Base-by-base conservation (phyloP, 2,329 filamentous ascomycete species). In the Talaromyces sp. region DNA sequence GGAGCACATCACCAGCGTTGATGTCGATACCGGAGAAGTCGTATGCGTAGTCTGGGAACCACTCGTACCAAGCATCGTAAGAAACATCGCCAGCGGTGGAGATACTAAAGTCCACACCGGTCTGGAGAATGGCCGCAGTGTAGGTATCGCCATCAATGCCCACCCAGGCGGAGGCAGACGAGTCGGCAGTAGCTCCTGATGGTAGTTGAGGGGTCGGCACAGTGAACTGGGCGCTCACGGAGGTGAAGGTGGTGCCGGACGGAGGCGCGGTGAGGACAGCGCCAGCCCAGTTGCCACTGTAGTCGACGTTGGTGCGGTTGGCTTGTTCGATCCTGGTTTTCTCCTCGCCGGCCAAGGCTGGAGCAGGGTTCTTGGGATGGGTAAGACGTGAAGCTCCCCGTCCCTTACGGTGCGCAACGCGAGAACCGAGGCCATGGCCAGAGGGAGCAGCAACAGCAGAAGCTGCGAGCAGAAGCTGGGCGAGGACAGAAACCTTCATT, bases 61-160 rank as follows among this genome's bases (percentile, higher is more conserved):
- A 86, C 69, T 86, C 83, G 66, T 83, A 86, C 83, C 84, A 86
- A 19, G 83, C 81, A 59, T 82, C 79, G 66, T 80, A 86, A 7
- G 69, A 74, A 8, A 78, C 74, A n/a, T 62, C 59, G 17, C 69
- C 43, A 8, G 68, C 70, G n/a, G 74, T 72, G n/a, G 77, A 66
- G 48, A 80, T 71, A 56, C 78, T 80, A 68, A 83, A 83, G 69
- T 85, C 83, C 38, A 86, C 72, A 32, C 83, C 84, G 1, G 82
- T 81, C 68, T 85, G 83, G 5, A 86, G 72, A 57, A 85, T 84
- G 8, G 82, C 81, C 2, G 73, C 75, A 19, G 68, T 68, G 69
- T 82, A 85, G 5, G 81, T 83, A 65, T 85, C 81, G 12, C 84
- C 84, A 61, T 86, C 84, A 59, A 87, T 86, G 26, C 84, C 84